These are phyloP conservation scores for Blumeriella jaapii DNA, from an alignment of 2,329 filamentous ascomycete genomes.

Conservation along the genomic window DNA sequence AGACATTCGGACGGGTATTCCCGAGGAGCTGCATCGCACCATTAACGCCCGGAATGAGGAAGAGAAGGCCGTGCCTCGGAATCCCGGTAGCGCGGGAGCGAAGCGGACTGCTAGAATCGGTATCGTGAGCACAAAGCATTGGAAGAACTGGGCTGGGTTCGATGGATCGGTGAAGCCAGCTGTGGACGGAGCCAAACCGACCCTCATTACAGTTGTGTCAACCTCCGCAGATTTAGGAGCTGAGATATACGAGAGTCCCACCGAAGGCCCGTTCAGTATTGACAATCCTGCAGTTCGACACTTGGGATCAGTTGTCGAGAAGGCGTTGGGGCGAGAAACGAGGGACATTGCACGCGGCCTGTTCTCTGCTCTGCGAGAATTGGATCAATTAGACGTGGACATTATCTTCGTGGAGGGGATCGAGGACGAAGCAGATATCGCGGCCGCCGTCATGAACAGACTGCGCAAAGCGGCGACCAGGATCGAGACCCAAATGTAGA, in stretches of 20 bases:
- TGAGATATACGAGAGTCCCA: too few relatives aligned
- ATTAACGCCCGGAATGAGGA: too few relatives aligned
- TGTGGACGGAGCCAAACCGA: neutral
- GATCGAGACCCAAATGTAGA: slow-evolving; percentile 13
- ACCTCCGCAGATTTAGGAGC: too few relatives aligned
- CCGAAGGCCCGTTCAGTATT: too few relatives aligned
- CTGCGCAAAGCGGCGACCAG: slow-evolving; percentile 63
- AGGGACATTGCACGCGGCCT: slow-evolving; percentile 72
- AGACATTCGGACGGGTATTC: slow-evolving; percentile 17
- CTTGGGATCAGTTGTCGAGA: slow-evolving; percentile 40
- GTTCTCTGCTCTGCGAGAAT: slow-evolving; percentile 75
- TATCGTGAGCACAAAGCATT: slow-evolving; percentile 31
- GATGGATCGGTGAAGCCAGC: slow-evolving; percentile 1
- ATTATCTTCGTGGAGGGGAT: slow-evolving; percentile 89
- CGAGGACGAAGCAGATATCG: slow-evolving; percentile 65
- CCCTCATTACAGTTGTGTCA: neutral
- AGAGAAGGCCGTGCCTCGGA: too few relatives aligned
- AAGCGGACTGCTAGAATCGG: slow-evolving; percentile 5
- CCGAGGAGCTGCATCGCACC: slow-evolving; percentile 6
- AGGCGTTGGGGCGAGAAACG: slow-evolving; percentile 59
- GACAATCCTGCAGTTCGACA: neutral
- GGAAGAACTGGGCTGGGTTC: slow-evolving; percentile 26
- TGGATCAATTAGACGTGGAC: slow-evolving; percentile 70
- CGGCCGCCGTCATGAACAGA: slow-evolving; percentile 78
- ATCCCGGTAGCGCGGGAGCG: too few relatives aligned